Evolutionary conservation across 139 green algal species (phyloP).

Genomic region (Pseudopediastrum boryanum): DNA sequence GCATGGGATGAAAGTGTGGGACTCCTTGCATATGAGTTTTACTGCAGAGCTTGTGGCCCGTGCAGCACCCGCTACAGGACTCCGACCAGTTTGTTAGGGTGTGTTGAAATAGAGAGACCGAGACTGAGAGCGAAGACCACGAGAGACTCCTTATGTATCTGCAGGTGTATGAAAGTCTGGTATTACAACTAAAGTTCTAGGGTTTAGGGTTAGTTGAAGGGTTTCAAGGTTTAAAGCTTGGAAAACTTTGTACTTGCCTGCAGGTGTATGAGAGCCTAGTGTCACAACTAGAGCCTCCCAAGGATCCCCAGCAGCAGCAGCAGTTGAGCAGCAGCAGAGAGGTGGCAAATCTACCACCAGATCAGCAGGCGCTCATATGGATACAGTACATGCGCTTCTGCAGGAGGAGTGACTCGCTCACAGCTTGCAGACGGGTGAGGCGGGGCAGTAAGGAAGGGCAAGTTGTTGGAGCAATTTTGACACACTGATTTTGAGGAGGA

Average conservation of each 20-base stretch:
- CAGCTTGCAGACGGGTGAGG: constrained; percentile 16
- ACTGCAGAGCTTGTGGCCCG: no score
- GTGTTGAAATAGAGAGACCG: no score
- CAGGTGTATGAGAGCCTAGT: constrained; percentile 49
- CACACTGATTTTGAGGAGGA: no score
- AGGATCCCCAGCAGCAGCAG: constrained; percentile 10
- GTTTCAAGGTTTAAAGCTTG: no score
- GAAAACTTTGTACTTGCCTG: neutral
- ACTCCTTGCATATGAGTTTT: no score
- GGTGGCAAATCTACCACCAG: constrained; percentile 36
- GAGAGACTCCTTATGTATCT: neutral
- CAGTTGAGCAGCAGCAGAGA: constrained; percentile 34
- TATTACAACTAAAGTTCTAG: constrained; percentile 37
- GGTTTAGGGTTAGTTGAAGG: no score
- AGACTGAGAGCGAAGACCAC: no score
- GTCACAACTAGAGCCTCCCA: constrained; percentile 24
- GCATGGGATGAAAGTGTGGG: no score
- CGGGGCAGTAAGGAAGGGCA: no score
- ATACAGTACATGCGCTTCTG: constrained; percentile 89
- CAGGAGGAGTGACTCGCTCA: constrained; percentile 53
- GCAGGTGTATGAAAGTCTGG: constrained; percentile 47
- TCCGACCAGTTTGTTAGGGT: no score
- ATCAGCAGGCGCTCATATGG: constrained; percentile 75
- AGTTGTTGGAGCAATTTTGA: no score
- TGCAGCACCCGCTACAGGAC: no score